A percentile compares a stretch with the other conserved stretches of the same genome.
Conservation (phyloP, 352 stramenopile species). For the Phytophthora podocarpi region DNA sequence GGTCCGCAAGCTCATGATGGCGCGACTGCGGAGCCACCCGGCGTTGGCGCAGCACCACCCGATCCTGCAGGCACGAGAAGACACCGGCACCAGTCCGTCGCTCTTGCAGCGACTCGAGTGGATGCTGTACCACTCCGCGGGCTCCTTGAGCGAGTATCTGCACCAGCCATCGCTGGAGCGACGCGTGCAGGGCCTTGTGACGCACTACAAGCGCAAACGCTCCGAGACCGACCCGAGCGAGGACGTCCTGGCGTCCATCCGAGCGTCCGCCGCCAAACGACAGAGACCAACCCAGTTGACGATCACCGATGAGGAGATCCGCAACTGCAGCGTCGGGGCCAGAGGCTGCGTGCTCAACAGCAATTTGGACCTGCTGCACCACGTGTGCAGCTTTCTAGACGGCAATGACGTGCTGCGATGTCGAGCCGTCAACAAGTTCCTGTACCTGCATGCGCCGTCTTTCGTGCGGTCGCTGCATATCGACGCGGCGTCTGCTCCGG, state of each 20-base stretch:
- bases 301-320: constrained; percentile 20
- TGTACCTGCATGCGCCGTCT: constrained; percentile 46
- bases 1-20: constrained; percentile 59
- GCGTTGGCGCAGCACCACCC: constrained; percentile 36
- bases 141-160: constrained; percentile 69
- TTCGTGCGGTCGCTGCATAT: constrained; percentile 56
- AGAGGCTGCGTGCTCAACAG: constrained; percentile 48
- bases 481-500: constrained; percentile 24
- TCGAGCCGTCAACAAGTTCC: constrained; percentile 55
- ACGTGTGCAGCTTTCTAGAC: constrained; percentile 65
- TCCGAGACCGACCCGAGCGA: constrained; percentile 19
- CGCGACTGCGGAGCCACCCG: constrained; percentile 40
- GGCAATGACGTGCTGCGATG: constrained; percentile 51
- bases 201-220: constrained; percentile 55
- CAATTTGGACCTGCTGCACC: constrained; percentile 58
- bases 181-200: constrained; percentile 76
- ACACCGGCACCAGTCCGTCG: constrained; percentile 39
- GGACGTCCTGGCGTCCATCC: constrained; percentile 10
- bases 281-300: constrained; percentile 15
- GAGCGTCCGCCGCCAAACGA: constrained; percentile 19
- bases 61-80: constrained; percentile 25
- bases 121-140: constrained; percentile 74
- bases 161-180: constrained; percentile 68
- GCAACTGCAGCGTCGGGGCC: constrained; percentile 15
- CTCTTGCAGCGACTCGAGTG: constrained; percentile 78